Evolutionary conservation across 805 yeast species (phyloP).

Genomic region (Candida nanaspora): DNA sequence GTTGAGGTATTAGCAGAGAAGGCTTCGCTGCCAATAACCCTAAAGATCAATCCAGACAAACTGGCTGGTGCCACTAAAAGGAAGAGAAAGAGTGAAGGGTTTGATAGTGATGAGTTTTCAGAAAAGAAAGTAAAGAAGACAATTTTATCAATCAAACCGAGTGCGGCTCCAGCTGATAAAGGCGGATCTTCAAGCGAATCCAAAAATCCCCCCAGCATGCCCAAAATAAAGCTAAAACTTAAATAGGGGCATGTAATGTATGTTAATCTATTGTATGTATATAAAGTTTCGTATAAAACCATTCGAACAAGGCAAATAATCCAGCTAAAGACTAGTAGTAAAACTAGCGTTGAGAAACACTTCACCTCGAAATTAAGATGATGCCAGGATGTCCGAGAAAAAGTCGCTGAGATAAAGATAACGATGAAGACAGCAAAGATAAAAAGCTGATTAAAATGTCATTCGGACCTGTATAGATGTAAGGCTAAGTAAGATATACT

Average conservation of each 20-base stretch:
- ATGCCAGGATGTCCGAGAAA: too few relatives aligned
- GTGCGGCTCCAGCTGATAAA: neutral
- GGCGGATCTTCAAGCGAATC: neutral
- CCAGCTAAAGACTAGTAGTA: too few relatives aligned
- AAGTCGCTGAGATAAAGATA: too few relatives aligned
- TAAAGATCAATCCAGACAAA: neutral
- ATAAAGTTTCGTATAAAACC: too few relatives aligned
- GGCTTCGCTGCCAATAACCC: neutral
- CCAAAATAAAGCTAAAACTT: slow-evolving; percentile 14
- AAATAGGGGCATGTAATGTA: slow-evolving; percentile 7
- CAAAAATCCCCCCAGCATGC: neutral
- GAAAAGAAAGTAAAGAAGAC: neutral
- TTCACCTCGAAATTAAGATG: too few relatives aligned
- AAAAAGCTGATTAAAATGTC: too few relatives aligned
- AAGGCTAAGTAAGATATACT: too few relatives aligned
- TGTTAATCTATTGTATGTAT: too few relatives aligned
- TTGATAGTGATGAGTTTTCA: slow-evolving; percentile 1
- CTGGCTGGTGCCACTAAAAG: neutral
- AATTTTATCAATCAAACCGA: neutral
- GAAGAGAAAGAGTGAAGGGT: neutral
- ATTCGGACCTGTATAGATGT: too few relatives aligned
- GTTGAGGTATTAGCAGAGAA: neutral
- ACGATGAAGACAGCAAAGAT: too few relatives aligned
- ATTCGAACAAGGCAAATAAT: too few relatives aligned
- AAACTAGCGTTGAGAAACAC: too few relatives aligned